These are phyloP conservation scores for Ligustrum vulgare DNA, from an alignment of 257 asterid species.

Conservation along the genomic window DNA sequence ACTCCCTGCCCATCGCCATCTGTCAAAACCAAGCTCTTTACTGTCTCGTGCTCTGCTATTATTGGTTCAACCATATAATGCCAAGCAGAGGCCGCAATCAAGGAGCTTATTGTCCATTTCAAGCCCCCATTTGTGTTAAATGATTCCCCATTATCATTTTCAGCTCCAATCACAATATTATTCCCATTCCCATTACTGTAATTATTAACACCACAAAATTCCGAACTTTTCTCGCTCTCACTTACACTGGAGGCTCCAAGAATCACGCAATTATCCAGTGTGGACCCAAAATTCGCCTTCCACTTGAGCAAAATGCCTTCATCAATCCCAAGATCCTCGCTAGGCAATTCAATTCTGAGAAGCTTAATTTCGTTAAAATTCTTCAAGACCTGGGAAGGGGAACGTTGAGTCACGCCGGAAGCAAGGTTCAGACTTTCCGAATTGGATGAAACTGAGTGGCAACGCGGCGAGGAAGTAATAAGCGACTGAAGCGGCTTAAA, in stretches of 20 bases:
- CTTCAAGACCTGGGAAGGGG: slow-evolving; percentile 45
- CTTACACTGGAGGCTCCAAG: slow-evolving; percentile 41
- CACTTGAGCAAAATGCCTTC: slow-evolving; percentile 44
- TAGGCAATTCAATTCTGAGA: slow-evolving; percentile 41
- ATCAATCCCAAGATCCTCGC: slow-evolving; percentile 48
- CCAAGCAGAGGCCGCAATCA: slow-evolving; percentile 53
- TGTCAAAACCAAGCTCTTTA: slow-evolving; percentile 40
- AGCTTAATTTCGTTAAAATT: slow-evolving; percentile 42
- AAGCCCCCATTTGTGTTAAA: slow-evolving; percentile 49
- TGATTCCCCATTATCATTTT: slow-evolving; percentile 38
- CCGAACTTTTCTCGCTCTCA: neutral
- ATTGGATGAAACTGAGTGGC: neutral
- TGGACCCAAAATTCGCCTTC: slow-evolving; percentile 53
- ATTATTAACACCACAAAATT: neutral
- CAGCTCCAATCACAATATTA: slow-evolving; percentile 21
- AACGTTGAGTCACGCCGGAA: slow-evolving; percentile 43
- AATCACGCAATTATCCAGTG: slow-evolving; percentile 45
- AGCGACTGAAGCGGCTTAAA: slow-evolving; percentile 38
- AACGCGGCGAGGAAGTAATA: slow-evolving; percentile 19
- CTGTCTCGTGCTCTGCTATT: slow-evolving; percentile 43
- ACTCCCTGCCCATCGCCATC: slow-evolving; percentile 50
- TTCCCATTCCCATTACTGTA: neutral
- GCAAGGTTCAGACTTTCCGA: slow-evolving; percentile 13
- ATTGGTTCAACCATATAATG: slow-evolving; percentile 49
- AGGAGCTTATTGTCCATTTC: slow-evolving; percentile 57